Evolutionary conservation across 768 basidiomycete genomes (phyloP), one percentile per base, ranked within the genome.

Genomic region (Mrakia blollopis): DNA sequence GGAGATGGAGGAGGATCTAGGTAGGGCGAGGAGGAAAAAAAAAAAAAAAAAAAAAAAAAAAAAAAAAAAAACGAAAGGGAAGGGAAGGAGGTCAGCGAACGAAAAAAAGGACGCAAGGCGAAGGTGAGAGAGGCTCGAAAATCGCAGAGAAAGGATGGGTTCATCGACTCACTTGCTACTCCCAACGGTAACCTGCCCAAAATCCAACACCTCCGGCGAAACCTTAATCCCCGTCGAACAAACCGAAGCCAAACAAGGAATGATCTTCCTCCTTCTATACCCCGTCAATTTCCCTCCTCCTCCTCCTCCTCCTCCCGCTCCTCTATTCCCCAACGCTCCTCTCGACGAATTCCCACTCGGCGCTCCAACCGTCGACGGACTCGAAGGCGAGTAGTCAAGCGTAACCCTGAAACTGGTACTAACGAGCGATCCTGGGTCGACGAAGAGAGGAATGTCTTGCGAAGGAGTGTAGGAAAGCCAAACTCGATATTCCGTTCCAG

Each of bases 161-260:
- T 16, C 21, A 21, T 2, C 23, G 10, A 57, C 57, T 57, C 57
- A 68, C 71, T 80, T 80, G 44, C 76, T 78, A 35, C 82, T 80
- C 25, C 83, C 83, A 3, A 83, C 80, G 1, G 81, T 82, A 9
- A 81, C 81, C 74, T 81, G 79, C 11, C 83, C 83, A 77, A 83
- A 82, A 74, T 83, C 82, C 50, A 83, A 77, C 30, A 37, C 71
- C 62, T 44, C 63, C 13, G 81, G 79, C 47, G 77, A 32, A 50
- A 83, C 76, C 3, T 62, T 18, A 76, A 83, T 81, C 39, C 81
- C 70, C 2, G 81, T 82, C 0, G 83, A 80, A 73, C 83, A 83
- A 0, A 80, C 80, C 68, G 81, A 78, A 30, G 81, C 79, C 30
- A 67, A 61, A 70, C 81, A 82, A 39, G 78, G 75, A 32, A 83